Evolutionary conservation across 257 asterid genomes (phyloP), one percentile per base, ranked within the genome.

Genomic region (Verbascum thapsus): DNA sequence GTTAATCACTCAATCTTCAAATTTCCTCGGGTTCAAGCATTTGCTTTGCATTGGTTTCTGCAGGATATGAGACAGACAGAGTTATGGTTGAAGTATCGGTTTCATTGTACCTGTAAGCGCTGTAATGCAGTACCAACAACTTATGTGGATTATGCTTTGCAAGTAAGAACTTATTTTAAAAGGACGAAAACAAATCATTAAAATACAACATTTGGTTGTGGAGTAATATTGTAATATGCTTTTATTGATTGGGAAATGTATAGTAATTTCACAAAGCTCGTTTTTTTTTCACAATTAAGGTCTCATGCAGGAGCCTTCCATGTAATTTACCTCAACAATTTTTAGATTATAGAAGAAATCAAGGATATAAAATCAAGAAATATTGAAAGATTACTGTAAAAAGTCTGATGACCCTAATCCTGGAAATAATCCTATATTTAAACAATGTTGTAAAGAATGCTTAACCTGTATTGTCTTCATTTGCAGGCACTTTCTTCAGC

Each of bases 31-130:
- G 42, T 42, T 32, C 2, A 50, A 42, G 48, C 42, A 19, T 57
- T 39, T 23, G n/a, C 66, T 12, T 49, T 63, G 40, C 45, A 3
- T 50, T 66, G 47, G 58, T 53, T 60, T 71, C 30, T 77, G 37
- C 74, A 87, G 97, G 82, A 63, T 58, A 72, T 61, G 69, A 83
- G 97, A 63, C 92, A 57, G 19, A 75, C 76, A 7, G 92, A 85
- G 40, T 58, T 90, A 55, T 76, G 85, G 88, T 53, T 18, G 12
- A 90, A 90, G 61, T 80, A 85, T 67, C 76, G 74, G 61, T 90
- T 90, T 47, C 48, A 3, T 8, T 90, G 97, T 67, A 35, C 71
- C 78, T 90, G 96, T 62, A 52, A 62, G 57, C 78, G 96, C 12
- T 90, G 96, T 57, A 67, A 44, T 67, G 81, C 74, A n/a, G 55